Evolutionary conservation across 352 stramenopile genomes (phyloP).

Genomic region (Pythium myriotylum): DNA sequence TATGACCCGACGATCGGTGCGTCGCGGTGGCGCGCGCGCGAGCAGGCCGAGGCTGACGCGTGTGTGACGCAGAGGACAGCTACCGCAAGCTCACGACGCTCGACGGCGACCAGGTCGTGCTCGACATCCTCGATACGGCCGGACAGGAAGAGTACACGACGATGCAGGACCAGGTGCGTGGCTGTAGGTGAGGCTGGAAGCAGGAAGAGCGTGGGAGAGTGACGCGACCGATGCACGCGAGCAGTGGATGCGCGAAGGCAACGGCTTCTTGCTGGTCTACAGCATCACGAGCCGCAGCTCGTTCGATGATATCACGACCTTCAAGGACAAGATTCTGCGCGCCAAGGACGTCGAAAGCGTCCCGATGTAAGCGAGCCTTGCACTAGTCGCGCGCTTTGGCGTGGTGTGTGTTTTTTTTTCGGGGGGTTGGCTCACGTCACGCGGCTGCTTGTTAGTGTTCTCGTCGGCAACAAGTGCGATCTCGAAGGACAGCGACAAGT

Average conservation of each 20-base stretch:
- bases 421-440: neutral
- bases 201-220: neutral
- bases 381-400: neutral
- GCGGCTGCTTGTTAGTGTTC: too few species aligned
- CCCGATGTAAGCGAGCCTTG: slow-evolving; percentile 52
- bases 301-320: slow-evolving; percentile 88
- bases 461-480: slow-evolving; percentile 91
- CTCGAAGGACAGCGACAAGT: slow-evolving; percentile 79
- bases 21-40: too few species aligned
- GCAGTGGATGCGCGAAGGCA: slow-evolving; percentile 93
- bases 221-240: slow-evolving; percentile 5
- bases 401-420: neutral
- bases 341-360: slow-evolving; percentile 89
- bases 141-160: slow-evolving; percentile 93
- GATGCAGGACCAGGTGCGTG: slow-evolving; percentile 86
- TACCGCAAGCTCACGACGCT: slow-evolving; percentile 91
- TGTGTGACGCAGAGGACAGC: slow-evolving; percentile 86
- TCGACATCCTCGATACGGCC: slow-evolving; percentile 92
- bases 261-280: slow-evolving; percentile 91
- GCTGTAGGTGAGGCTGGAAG: neutral
- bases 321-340: slow-evolving; percentile 91
- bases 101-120: slow-evolving; percentile 75
- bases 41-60: too few species aligned
- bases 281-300: slow-evolving; percentile 88
- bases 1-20: slow-evolving; percentile 92